phyloP scores from a whole-genome alignment of 2,329 filamentous ascomycete genomes.

The Trichoderma arundinaceum region DNA sequence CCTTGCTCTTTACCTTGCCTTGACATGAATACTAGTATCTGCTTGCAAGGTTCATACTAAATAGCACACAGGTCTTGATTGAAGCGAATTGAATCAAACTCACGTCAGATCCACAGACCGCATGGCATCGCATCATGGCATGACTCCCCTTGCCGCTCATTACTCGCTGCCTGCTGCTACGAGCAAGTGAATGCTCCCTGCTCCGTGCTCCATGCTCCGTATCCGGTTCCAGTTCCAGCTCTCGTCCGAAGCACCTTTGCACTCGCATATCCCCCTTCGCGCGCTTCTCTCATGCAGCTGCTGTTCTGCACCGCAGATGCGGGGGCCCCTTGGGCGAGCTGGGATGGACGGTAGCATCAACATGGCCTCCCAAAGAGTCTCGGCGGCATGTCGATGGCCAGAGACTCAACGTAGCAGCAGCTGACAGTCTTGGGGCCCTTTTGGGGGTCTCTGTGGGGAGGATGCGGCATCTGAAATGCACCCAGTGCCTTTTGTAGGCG shows the following conservation, averaged over 20 bases:
- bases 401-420: conserved; percentile 30
- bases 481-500: conserved; percentile 6
- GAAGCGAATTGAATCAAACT: too few species aligned
- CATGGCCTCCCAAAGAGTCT: conserved; percentile 17
- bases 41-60: too few species aligned
- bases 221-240: conserved; percentile 1
- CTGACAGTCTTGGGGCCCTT: conserved; percentile 16
- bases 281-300: conserved; percentile 10
- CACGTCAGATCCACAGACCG: too few species aligned
- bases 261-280: too few species aligned
- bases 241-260: too few species aligned
- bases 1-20: too few species aligned
- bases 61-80: too few species aligned
- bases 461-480: conserved; percentile 26
- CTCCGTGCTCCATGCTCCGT: not conserved
- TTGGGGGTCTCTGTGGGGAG: conserved; percentile 26
- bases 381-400: conserved; percentile 15
- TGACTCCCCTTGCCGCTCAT: conserved; percentile 11
- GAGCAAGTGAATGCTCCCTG: not conserved
- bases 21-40: too few species aligned
- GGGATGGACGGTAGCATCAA: conserved; percentile 28
- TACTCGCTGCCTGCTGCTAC: conserved; percentile 8
- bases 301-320: conserved; percentile 28
- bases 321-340: conserved; percentile 20
- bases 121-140: too few species aligned